These are phyloP conservation scores for Phascolomyces articulosus DNA, from an alignment of 371 early-diverging fungal species.

Conservation along the genomic window DNA sequence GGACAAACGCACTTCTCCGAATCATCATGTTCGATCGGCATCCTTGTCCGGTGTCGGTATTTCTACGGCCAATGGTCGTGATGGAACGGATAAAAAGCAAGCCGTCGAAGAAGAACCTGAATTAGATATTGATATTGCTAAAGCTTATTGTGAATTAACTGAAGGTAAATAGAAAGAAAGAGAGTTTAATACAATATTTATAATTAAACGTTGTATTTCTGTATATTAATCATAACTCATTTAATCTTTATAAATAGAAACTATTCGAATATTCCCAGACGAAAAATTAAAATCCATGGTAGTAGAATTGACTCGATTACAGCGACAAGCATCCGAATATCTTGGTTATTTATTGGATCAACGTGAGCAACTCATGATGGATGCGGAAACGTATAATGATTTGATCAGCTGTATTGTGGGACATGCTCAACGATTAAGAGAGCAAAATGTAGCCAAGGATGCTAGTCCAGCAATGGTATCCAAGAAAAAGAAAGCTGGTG, in stretches of 20 bases:
- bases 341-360: slow-evolving; percentile 78
- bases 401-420: slow-evolving; percentile 83
- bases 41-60: neutral
- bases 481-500: slow-evolving; percentile 45
- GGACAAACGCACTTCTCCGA: neutral
- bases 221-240: neutral
- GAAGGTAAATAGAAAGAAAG: slow-evolving; percentile 35
- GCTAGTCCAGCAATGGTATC: slow-evolving; percentile 57
- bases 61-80: slow-evolving; percentile 2
- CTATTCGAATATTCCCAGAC: slow-evolving; percentile 60
- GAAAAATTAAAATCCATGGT: slow-evolving; percentile 62
- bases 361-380: slow-evolving; percentile 84
- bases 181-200: neutral
- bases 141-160: slow-evolving; percentile 55
- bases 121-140: slow-evolving; percentile 54
- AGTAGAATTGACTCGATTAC: slow-evolving; percentile 50
- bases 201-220: neutral
- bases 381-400: slow-evolving; percentile 86
- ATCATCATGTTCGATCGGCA: slow-evolving; percentile 2
- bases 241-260: slow-evolving; percentile 48
- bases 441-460: slow-evolving; percentile 43
- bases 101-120: slow-evolving; percentile 46
- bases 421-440: slow-evolving; percentile 62
- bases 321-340: slow-evolving; percentile 64
- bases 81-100: slow-evolving; percentile 14